Evolutionary conservation across 768 basidiomycete genomes (phyloP).

Genomic region (Vararia minispora): DNA sequence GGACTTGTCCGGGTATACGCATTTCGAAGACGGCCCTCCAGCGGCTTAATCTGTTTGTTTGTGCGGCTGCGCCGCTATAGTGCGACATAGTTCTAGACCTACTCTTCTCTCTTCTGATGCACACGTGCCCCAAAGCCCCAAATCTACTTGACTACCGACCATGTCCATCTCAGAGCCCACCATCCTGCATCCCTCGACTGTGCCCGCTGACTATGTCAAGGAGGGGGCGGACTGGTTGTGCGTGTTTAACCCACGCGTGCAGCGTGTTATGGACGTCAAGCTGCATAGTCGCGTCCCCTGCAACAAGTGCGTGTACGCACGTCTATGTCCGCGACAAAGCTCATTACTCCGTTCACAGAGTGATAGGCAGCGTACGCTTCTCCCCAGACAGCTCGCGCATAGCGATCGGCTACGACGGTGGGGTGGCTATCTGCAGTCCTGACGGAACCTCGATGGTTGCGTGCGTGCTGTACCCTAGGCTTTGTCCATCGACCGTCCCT

Average conservation of each 20-base stretch:
- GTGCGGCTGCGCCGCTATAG: too few species aligned
- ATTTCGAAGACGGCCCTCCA: too few species aligned
- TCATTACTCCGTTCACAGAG: background rate
- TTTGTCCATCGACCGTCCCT: too few species aligned
- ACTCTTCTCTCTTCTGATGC: too few species aligned
- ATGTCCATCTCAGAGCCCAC: slow-evolving; percentile 22
- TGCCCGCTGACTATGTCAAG: slow-evolving; percentile 19
- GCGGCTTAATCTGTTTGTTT: too few species aligned
- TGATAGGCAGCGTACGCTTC: background rate
- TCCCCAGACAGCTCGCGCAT: background rate
- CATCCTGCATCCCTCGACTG: slow-evolving; percentile 16
- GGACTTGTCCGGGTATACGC: too few species aligned
- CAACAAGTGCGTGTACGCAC: slow-evolving; percentile 24
- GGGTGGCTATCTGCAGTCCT: background rate
- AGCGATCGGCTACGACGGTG: background rate
- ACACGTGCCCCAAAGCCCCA: too few species aligned
- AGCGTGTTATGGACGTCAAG: slow-evolving; percentile 39
- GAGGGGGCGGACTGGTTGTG: slow-evolving; percentile 44
- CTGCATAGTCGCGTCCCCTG: slow-evolving; percentile 30
- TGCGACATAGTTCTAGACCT: too few species aligned
- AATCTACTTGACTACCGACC: too few species aligned
- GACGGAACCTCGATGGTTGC: background rate
- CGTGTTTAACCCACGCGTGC: slow-evolving; percentile 38
- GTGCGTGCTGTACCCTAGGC: background rate
- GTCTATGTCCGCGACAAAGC: slow-evolving; percentile 7